Evolutionary conservation across 306 rosid species (phyloP), one percentile per base, ranked within the genome.

Genomic region (Carpinus fangiana): DNA sequence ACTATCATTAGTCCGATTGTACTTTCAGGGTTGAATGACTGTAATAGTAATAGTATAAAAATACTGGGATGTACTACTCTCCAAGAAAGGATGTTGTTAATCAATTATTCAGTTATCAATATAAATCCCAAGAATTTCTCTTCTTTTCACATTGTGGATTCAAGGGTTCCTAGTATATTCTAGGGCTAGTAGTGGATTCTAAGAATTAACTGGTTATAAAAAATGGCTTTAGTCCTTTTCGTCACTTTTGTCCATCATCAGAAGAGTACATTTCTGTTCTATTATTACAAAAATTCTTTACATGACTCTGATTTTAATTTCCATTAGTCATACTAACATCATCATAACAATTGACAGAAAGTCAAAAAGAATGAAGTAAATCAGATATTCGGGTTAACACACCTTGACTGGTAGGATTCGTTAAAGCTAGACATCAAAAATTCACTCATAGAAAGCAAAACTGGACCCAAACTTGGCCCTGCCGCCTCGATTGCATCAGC

Each of bases 351-450:
- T 23, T 26, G 66, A 75, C 6, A 57, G 77, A 41, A 41, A 68
- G 6, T 59, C 34, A 55, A 17, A 41, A 84, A 57, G 13, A 83
- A 48, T 53, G 12, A 80, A 52, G 75, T 17, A 75, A 65, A 47
- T 65, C 52, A 48, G 57, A 75, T 36, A 74, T 73, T 78, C 55
- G 11, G 41, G 81, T 79, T 74, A 70, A 77, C 89, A 76, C 57
- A 90, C 98, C 98, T 94, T 67, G 98, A 94, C 80, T 94, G 91
- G 89, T 94, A 94, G 82, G 98, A 94, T 80, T 90, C 95, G 57
- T 94, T 92, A 87, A 92, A 94, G 93, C 98, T 94, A 73, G 98
- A 92, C 98, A 94, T 92, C 74, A 94, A 87, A 84, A 86, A 94
- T 90, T 92, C 97, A 70, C 98, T 94, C 95, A 94, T 88, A 18